These are phyloP conservation scores for Pachyrhizus erosus DNA, from an alignment of 306 rosid genomes.

Conservation along the genomic window DNA sequence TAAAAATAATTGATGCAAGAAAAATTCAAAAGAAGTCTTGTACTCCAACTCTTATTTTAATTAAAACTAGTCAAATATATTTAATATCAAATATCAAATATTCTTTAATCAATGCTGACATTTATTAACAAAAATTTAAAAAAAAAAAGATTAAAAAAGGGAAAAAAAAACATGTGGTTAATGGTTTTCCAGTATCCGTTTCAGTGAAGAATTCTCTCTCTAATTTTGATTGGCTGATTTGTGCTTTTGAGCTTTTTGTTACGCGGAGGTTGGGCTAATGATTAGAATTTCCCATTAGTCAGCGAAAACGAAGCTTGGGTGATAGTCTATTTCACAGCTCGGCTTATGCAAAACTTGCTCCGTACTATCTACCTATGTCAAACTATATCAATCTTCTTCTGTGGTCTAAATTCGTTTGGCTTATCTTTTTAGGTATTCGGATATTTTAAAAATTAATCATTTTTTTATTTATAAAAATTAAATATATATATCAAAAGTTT, in stretches of 20 bases:
- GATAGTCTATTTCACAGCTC: slow-evolving; percentile 49
- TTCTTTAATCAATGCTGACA: neutral
- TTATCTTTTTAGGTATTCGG: too few species aligned
- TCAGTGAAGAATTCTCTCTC: slow-evolving; percentile 38
- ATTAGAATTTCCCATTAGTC: slow-evolving; percentile 60
- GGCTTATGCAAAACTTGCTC: slow-evolving; percentile 4
- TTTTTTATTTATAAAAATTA: too few species aligned
- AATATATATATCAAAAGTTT: too few species aligned
- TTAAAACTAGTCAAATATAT: too few species aligned
- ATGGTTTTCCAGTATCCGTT: slow-evolving; percentile 36
- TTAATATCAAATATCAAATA: too few species aligned
- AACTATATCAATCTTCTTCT: slow-evolving; percentile 33
- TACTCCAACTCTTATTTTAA: too few species aligned
- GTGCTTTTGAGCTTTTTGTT: slow-evolving; percentile 57
- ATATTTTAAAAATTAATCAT: too few species aligned
- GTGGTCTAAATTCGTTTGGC: slow-evolving; percentile 18
- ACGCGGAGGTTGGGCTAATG: slow-evolving; percentile 71
- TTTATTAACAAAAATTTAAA: neutral
- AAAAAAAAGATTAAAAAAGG: neutral
- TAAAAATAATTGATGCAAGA: too few species aligned
- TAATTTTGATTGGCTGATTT: slow-evolving; percentile 45
- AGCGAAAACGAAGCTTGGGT: slow-evolving; percentile 53
- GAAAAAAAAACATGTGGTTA: neutral
- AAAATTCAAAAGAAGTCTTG: too few species aligned
- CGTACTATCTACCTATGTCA: neutral